Evolutionary conservation across 192 early-diverging fungal species (phyloP), one percentile per base, ranked within the genome.

Genomic region (Entrophospora sp.): DNA sequence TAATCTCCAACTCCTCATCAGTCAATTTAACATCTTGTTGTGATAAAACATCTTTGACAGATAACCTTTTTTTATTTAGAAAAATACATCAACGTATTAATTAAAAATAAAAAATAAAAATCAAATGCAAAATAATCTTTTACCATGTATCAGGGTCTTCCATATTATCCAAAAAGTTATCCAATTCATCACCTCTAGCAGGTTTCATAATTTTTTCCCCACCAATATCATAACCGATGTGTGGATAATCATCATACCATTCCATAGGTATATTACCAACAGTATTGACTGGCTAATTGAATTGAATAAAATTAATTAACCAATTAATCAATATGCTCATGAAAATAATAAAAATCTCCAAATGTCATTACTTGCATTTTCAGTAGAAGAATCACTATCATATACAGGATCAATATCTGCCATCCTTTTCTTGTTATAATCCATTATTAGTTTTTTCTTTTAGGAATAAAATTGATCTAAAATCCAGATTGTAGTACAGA

Each of bases 201-300:
- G 93, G 91, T 68, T 80, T 83, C 80, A 91, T 75, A 31, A 99
- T 85, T 73, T 85, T 92, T 70, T 98, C 93, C 35, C 97, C 97
- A 67, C 95, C 78, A 28, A 95, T 77, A 67, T 93, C 87, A 73
- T 99, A 99, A 37, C 97, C 97, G 61, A 97, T 96, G 70, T 99
- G 97, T 53, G 88, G 89, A 43, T 89, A 90, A 45, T 99, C 97
- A 36, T 91, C 88, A 71, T 99, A 99, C 95, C 95, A 98, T 75
- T 96, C 90, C 73, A 95, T 85, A 7, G 97, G 94, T 34, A 99
- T 83, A 61, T 96, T 94, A 56, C 97, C 97, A 55, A 97, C 86
- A 0, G 93, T 96, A 73, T 99, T 99, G 16, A 73, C 71, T 1
- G 85, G 80, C 81, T 91, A 76, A 66, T 77, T 51, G 24, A 30